Evolutionary conservation across 2,329 filamentous ascomycete genomes (phyloP), one percentile per base, ranked within the genome.

Genomic region (Trichoderma oligosporum): DNA sequence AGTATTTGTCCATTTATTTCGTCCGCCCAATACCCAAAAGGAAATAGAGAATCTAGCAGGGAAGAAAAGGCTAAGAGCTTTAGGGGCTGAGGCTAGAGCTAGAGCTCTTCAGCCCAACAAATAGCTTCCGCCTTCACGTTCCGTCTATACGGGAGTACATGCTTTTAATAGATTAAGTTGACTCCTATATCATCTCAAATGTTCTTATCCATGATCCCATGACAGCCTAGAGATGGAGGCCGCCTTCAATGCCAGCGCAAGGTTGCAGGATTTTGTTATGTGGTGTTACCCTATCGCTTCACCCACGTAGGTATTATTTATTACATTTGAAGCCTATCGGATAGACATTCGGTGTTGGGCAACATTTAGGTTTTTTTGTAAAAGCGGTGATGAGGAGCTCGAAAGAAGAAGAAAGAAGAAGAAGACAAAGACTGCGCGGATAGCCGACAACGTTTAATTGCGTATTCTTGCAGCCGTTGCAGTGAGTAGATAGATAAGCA

Each of bases 381-480:
- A n/a, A 53, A 44, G 49, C 38, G 49, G 39, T 42, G 51, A 46
- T 38, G 22, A 36, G 22, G 51, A 54, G 51, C 41, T 20, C 20
- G 25, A 29, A 51, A 31, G n/a, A 20, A 38, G 47, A 22, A 51
- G 16, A 27, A 24, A 22, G 36, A 27, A 33, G 41, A n/a, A 33
- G 22, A 24, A 20, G 16, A 39, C 38, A 33, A 46, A n/a, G 31
- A 9, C 39, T 31, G 29, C 39, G 39, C 27, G 51, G 39, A 29
- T 41, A 54, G 33, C 51, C 51, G 51, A 46, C 16, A 20, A 31
- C 29, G 33, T 45, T 38, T 54, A 36, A 54, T 54, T 44, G 51
- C 51, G 20, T 41, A 45, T 46, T 54, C 29, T 31, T 54, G 51
- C 51, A 36, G 51, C 51, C 33, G 29, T 38, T 54, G 41, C 47